A percentile compares a stretch with the other conserved stretches of the same genome.
phyloP scores from a whole-genome alignment of 1,284 basidiomycete genomes.

The Exsudoporus floridanus region DNA sequence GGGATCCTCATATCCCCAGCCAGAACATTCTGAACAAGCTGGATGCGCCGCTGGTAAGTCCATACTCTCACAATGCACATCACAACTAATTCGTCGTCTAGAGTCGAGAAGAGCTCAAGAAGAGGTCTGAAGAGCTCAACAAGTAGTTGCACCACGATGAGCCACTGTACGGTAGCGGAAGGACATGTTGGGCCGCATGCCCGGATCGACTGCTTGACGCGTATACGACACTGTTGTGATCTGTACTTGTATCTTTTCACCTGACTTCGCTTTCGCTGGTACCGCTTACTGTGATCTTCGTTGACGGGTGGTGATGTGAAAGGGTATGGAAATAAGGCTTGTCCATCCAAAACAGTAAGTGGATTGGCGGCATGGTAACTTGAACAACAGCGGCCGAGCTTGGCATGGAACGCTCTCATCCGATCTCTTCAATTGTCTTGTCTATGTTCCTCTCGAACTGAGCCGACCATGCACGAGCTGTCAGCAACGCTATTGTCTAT shows the following conservation, averaged over 20 bases:
- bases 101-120: conserved; percentile 32
- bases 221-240: background rate
- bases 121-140: conserved; percentile 30
- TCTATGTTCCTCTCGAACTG: background rate
- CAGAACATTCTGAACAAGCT: conserved; percentile 31
- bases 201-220: background rate
- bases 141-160: conserved; percentile 13
- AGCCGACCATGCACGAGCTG: background rate
- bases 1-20: conserved; percentile 43
- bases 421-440: background rate
- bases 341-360: background rate
- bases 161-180: background rate
- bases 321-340: background rate
- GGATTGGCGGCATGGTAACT: background rate
- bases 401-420: background rate
- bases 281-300: background rate
- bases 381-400: background rate
- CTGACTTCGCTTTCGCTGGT: background rate
- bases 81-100: background rate
- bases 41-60: conserved; percentile 34
- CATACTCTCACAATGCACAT: no score
- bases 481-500: background rate
- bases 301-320: background rate
- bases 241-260: background rate
- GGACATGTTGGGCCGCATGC: background rate